Conservation (phyloP, 2,329 filamentous ascomycete genomes). For the Trichoderma pleuroti region DNA sequence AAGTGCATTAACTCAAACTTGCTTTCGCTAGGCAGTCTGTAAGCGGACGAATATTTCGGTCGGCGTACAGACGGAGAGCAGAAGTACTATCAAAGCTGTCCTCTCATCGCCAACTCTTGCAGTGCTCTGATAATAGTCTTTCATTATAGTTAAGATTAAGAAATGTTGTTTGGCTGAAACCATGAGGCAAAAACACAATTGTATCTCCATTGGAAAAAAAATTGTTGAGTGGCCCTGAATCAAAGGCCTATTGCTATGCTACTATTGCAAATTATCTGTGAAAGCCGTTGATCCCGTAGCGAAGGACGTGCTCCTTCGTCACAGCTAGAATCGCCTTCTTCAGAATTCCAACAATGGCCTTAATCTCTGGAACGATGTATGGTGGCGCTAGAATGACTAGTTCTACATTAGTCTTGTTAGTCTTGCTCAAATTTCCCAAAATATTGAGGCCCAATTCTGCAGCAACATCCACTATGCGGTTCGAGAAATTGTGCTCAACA, state of each 20-base stretch:
- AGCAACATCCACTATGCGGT: neutral
- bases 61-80: neutral
- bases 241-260: neutral
- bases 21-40: neutral
- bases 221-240: neutral
- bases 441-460: neutral
- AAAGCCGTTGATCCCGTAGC: neutral
- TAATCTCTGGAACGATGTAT: neutral
- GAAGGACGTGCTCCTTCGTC: neutral
- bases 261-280: rapidly evolving
- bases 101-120: neutral
- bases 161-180: neutral
- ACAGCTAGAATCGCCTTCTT: neutral
- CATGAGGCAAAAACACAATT: neutral
- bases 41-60: neutral
- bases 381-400: neutral
- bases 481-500: neutral
- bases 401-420: neutral
- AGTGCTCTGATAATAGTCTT: neutral
- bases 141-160: neutral
- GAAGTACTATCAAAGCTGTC: neutral
- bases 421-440: neutral
- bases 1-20: neutral
- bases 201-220: neutral
- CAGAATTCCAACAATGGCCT: neutral